Evolutionary conservation across 257 asterid genomes (phyloP).

Genomic region (Craterostigma plantagineum): DNA sequence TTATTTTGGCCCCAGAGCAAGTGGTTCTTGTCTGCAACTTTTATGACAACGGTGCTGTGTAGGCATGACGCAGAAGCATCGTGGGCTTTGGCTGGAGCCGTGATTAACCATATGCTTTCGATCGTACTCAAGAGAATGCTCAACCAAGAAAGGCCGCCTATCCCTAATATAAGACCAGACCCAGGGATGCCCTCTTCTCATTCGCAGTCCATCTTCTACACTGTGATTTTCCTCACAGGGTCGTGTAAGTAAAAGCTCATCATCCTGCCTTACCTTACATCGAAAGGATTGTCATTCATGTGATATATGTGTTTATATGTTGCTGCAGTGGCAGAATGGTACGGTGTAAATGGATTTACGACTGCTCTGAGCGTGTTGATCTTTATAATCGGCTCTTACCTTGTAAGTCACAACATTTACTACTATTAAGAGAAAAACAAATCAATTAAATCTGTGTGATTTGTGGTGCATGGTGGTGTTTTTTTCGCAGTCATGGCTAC

Average conservation of each 20-base stretch:
- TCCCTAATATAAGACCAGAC: conserved; percentile 41
- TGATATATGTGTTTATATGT: too few species aligned
- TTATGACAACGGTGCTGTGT: conserved; percentile 25
- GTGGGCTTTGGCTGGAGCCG: conserved; percentile 57
- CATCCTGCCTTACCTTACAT: not conserved
- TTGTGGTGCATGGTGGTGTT: conserved; percentile 8
- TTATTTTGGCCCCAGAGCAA: conserved; percentile 47
- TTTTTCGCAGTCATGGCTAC: conserved; percentile 88
- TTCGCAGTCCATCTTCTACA: conserved; percentile 48
- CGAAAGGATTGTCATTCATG: too few species aligned
- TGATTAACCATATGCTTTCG: conserved; percentile 32
- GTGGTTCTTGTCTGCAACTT: conserved; percentile 32
- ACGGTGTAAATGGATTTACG: conserved; percentile 37
- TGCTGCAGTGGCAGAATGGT: conserved; percentile 33
- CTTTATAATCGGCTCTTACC: conserved; percentile 33
- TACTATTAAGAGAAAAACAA: too few species aligned
- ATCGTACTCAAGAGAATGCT: conserved; percentile 28
- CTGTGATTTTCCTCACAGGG: conserved; percentile 19
- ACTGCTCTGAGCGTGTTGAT: conserved; percentile 19
- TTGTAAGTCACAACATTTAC: conserved; percentile 37
- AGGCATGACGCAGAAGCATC: conserved; percentile 57
- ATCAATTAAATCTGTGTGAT: too few species aligned
- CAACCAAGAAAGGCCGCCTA: conserved; percentile 68
- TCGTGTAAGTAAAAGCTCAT: conserved; percentile 28
- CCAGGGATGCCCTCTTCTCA: conserved; percentile 97